A percentile compares a stretch with the other conserved stretches of the same genome.
phyloP scores from a whole-genome alignment of 2,329 filamentous ascomycete species.

The Gliomastix tumulicola region DNA sequence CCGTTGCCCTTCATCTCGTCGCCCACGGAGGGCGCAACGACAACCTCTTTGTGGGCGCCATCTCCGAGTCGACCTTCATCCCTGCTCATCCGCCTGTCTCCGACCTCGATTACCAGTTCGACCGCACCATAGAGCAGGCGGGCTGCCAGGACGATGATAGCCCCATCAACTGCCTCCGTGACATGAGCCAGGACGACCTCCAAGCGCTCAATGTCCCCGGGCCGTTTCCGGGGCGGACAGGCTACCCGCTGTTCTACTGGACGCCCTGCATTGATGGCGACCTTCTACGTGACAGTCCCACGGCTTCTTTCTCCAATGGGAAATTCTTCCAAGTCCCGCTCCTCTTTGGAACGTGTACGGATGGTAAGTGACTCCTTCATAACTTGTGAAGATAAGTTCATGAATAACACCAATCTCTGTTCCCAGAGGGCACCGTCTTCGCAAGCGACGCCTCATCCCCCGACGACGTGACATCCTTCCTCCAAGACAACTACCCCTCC shows the following conservation, averaged over 20 bases:
- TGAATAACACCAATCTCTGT: constrained; percentile 1
- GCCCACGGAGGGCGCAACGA: constrained; percentile 38
- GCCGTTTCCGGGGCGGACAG: constrained; percentile 27
- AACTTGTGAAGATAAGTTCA: no score
- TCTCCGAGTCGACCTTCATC: constrained; percentile 41
- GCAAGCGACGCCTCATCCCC: constrained; percentile 25
- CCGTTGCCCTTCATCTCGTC: constrained; percentile 45
- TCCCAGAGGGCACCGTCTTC: constrained; percentile 38
- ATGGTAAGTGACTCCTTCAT: constrained; percentile 32
- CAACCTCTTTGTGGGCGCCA: constrained; percentile 35
- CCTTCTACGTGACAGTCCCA: constrained; percentile 33
- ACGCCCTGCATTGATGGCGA: constrained; percentile 42
- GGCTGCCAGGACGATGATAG: constrained; percentile 24
- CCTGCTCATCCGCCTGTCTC: constrained; percentile 35
- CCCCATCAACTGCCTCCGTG: constrained; percentile 34
- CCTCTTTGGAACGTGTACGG: constrained; percentile 33
- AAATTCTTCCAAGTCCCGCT: constrained; percentile 35
- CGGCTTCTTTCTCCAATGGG: constrained; percentile 27
- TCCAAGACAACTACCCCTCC: constrained; percentile 39
- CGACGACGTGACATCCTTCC: constrained; percentile 27
- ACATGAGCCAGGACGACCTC: constrained; percentile 20
- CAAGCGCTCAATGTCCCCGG: constrained; percentile 32
- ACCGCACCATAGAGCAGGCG: constrained; percentile 22
- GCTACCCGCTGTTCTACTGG: constrained; percentile 39
- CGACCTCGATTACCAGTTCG: constrained; percentile 41